Conservation (phyloP, 352 stramenopile species). For the Phytophthora palmivora region DNA sequence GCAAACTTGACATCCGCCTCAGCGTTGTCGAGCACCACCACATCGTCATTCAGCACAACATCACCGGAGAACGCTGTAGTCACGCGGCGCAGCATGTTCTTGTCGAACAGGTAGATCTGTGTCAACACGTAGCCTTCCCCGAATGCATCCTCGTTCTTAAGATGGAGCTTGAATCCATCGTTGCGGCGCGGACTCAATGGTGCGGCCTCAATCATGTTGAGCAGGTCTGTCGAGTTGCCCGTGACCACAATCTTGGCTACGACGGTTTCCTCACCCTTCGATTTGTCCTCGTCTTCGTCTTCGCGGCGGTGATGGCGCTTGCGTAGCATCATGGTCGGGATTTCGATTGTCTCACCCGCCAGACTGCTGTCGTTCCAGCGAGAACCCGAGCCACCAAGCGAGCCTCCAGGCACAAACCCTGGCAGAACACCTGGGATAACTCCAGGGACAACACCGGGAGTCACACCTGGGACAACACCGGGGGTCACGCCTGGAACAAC, state of each 20-base stretch:
- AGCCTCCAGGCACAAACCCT: slow-evolving; percentile 25
- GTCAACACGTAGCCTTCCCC: slow-evolving; percentile 62
- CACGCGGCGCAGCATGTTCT: slow-evolving; percentile 49
- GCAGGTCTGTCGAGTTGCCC: slow-evolving; percentile 60
- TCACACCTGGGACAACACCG: slow-evolving; percentile 16
- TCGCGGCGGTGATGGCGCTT: slow-evolving; percentile 35
- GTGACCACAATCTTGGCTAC: slow-evolving; percentile 63
- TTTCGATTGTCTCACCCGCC: slow-evolving; percentile 33
- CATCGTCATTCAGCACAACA: slow-evolving; percentile 51
- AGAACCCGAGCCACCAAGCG: slow-evolving; percentile 6
- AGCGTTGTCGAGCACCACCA: slow-evolving; percentile 46
- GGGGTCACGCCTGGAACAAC: slow-evolving; percentile 21
- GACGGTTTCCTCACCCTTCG: slow-evolving; percentile 31
- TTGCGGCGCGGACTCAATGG: slow-evolving; percentile 43
- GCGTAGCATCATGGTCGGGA: slow-evolving; percentile 45
- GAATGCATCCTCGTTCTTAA: slow-evolving; percentile 64
- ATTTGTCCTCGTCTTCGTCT: slow-evolving; percentile 24
- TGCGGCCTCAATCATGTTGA: slow-evolving; percentile 55
- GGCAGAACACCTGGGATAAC: slow-evolving; percentile 11
- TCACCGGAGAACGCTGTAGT: slow-evolving; percentile 44
- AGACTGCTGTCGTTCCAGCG: slow-evolving; percentile 25
- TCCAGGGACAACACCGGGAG: slow-evolving; percentile 15
- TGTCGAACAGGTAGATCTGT: slow-evolving; percentile 59
- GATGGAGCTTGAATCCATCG: slow-evolving; percentile 56
- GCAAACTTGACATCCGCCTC: slow-evolving; percentile 55